Conservation (phyloP, 306 rosid genomes). For the Quercus berberidifolia region DNA sequence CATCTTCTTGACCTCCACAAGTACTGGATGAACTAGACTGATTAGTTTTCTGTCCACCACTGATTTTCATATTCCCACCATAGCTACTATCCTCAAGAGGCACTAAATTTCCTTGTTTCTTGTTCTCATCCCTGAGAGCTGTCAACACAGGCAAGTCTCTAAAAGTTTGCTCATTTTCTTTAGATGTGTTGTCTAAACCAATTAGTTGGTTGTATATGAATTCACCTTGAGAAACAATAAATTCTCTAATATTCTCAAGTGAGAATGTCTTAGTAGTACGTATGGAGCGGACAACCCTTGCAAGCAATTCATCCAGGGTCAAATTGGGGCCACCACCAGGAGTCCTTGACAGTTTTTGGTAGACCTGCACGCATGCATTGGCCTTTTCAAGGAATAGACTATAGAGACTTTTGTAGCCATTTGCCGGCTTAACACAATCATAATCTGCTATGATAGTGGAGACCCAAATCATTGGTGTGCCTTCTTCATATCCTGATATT, state of each 20-base stretch:
- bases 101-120: slow-evolving; percentile 20
- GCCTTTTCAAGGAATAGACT: slow-evolving; percentile 70
- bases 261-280: slow-evolving; percentile 58
- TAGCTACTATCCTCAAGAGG: slow-evolving; percentile 17
- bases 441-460: slow-evolving; percentile 80
- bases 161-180: slow-evolving; percentile 52
- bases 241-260: slow-evolving; percentile 66
- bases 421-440: slow-evolving; percentile 62
- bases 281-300: slow-evolving; percentile 68
- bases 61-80: slow-evolving; percentile 13
- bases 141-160: slow-evolving; percentile 54
- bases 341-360: slow-evolving; percentile 55
- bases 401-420: slow-evolving; percentile 55
- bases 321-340: slow-evolving; percentile 54
- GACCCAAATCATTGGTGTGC: slow-evolving; percentile 70
- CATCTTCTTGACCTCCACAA: slow-evolving; percentile 46
- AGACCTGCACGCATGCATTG: slow-evolving; percentile 66
- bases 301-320: slow-evolving; percentile 79
- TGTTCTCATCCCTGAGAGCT: slow-evolving; percentile 59
- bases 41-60: background rate
- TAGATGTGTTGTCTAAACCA: slow-evolving; percentile 61
- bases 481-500: slow-evolving; percentile 86
- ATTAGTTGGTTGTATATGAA: slow-evolving; percentile 72
- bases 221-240: slow-evolving; percentile 67
- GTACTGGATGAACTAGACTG: slow-evolving; percentile 25